phyloP scores from a whole-genome alignment of 1,139 yeast species.

The Pichia sp. region DNA sequence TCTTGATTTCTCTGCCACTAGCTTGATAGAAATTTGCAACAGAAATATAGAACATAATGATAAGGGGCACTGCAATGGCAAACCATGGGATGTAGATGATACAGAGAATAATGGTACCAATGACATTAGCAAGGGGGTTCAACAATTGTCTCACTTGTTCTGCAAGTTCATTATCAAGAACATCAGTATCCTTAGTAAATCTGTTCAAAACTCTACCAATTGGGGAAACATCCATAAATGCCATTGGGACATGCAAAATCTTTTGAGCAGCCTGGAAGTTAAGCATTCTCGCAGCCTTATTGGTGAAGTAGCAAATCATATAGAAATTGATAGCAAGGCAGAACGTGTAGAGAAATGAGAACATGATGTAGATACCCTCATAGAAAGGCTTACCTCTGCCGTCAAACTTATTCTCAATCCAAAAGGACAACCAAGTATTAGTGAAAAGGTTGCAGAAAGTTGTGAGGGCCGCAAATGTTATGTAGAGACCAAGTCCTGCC shows the following conservation, averaged over 20 bases:
- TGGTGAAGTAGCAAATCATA: conserved; percentile 42
- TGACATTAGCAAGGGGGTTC: conserved; percentile 44
- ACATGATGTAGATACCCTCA: conserved; percentile 64
- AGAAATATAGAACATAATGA: conserved; percentile 39
- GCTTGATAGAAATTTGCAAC: conserved; percentile 52
- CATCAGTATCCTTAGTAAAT: conserved; percentile 57
- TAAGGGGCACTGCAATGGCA: conserved; percentile 50
- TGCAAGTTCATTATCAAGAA: conserved; percentile 49
- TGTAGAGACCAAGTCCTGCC: conserved; percentile 35
- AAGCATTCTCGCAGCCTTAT: conserved; percentile 34
- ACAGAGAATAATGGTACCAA: conserved; percentile 62
- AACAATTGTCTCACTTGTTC: conserved; percentile 44
- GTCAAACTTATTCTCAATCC: conserved; percentile 58
- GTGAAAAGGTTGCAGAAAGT: conserved; percentile 60
- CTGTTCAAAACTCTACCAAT: conserved; percentile 54
- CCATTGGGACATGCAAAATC: conserved; percentile 53
- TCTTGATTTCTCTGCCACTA: conserved; percentile 55
- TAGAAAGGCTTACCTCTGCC: conserved; percentile 46
- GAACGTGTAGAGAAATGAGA: conserved; percentile 31
- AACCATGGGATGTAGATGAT: conserved; percentile 67
- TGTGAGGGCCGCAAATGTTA: conserved; percentile 35
- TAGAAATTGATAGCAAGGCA: conserved; percentile 38
- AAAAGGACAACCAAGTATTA: conserved; percentile 80
- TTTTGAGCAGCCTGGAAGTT: conserved; percentile 49
- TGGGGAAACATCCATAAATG: conserved; percentile 54